phyloP scores from a whole-genome alignment of 1,284 basidiomycete species.

The Schizopora paradoxa region DNA sequence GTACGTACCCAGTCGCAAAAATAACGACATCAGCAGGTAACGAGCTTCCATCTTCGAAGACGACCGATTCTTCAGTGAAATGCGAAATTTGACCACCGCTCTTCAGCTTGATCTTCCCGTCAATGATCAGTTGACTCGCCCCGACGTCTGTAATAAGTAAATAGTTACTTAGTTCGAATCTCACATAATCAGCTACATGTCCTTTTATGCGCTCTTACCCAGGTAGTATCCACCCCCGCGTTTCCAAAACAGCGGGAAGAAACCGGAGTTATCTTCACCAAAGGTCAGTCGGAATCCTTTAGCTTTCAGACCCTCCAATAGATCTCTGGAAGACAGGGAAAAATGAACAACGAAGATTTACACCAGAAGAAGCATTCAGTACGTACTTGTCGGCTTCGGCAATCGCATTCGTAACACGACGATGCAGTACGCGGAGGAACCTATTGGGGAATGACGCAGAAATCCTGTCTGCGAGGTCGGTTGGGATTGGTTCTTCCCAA shows the following conservation, averaged over 20 bases:
- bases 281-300: conserved; percentile 33
- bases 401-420: conserved; percentile 19
- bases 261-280: conserved; percentile 31
- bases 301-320: conserved; percentile 32
- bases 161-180: not conserved
- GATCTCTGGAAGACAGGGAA: conserved; percentile 1
- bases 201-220: conserved; percentile 18
- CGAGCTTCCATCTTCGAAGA: conserved; percentile 19
- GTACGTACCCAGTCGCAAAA: conserved; percentile 20
- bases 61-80: conserved; percentile 16
- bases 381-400: conserved; percentile 17
- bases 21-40: conserved; percentile 20
- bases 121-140: conserved; percentile 30
- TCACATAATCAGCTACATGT: not conserved
- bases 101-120: conserved; percentile 29
- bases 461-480: conserved; percentile 48
- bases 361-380: not conserved
- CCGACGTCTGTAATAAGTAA: conserved; percentile 21
- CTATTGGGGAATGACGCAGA: conserved; percentile 46
- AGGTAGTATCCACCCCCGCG: conserved; percentile 36
- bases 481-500: conserved; percentile 39
- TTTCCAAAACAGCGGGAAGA: conserved; percentile 29
- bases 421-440: conserved; percentile 32
- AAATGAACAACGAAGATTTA: not conserved
- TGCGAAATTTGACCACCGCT: conserved; percentile 11